phyloP scores from a whole-genome alignment of 768 basidiomycete species.

The Postia placenta region DNA sequence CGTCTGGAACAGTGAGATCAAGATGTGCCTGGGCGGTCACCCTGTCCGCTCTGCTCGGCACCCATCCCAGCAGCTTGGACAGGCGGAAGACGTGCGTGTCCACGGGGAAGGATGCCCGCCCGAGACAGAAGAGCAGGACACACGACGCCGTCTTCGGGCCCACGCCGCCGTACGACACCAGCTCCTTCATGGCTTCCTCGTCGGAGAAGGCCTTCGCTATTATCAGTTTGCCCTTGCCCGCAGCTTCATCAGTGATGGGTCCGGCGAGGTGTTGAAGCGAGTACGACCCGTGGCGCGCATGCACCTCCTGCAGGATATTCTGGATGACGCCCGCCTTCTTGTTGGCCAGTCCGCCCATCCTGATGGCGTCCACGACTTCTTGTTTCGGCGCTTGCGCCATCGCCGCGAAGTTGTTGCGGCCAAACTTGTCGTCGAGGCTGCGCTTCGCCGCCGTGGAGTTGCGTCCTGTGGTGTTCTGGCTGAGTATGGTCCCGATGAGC shows the following conservation, averaged over 20 bases:
- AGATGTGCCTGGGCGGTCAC: slow-evolving; percentile 53
- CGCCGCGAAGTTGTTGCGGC: slow-evolving; percentile 42
- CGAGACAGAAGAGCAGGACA: slow-evolving; percentile 54
- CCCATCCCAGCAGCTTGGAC: slow-evolving; percentile 45
- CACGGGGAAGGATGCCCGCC: slow-evolving; percentile 55
- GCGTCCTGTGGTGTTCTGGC: slow-evolving; percentile 48
- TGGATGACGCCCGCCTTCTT: slow-evolving; percentile 55
- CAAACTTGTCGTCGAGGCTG: slow-evolving; percentile 41
- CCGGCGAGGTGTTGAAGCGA: slow-evolving; percentile 50
- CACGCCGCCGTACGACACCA: slow-evolving; percentile 51
- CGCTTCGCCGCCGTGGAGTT: slow-evolving; percentile 48
- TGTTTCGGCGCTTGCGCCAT: slow-evolving; percentile 38
- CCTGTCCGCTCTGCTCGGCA: slow-evolving; percentile 39
- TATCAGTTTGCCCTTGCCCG: slow-evolving; percentile 8
- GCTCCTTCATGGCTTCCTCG: slow-evolving; percentile 49
- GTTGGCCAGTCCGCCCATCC: slow-evolving; percentile 51
- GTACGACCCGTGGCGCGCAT: slow-evolving; percentile 42
- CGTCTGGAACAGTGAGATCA: slow-evolving; percentile 42
- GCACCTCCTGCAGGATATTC: slow-evolving; percentile 35
- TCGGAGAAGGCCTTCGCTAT: slow-evolving; percentile 29
- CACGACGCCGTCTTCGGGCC: slow-evolving; percentile 63
- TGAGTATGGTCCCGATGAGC: slow-evolving; percentile 53
- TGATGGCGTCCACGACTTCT: slow-evolving; percentile 43
- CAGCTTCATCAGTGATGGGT: slow-evolving; percentile 14
- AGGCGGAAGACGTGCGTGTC: slow-evolving; percentile 59